Conservation (phyloP, 139 green algal genomes). For the Axilococcus clingmanii region DNA sequence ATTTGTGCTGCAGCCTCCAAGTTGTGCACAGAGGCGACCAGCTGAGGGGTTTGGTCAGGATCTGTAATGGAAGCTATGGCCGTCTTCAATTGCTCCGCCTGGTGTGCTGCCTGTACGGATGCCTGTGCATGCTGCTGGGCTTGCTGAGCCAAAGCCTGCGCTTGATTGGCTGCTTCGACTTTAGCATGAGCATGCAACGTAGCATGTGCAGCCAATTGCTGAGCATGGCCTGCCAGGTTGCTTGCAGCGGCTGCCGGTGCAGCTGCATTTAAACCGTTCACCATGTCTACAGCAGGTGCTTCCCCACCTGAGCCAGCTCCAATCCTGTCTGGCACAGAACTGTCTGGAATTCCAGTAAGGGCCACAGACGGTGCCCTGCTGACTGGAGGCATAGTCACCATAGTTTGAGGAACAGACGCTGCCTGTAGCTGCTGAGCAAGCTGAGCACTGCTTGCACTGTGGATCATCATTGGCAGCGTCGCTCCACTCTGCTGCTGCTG, state of each 20-base stretch:
- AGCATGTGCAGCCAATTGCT: conserved; percentile 24
- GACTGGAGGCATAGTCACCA: background rate
- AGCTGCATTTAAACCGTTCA: background rate
- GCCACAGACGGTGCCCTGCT: background rate
- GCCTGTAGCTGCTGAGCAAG: background rate
- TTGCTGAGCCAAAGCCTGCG: conserved; percentile 28
- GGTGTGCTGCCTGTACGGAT: conserved; percentile 17
- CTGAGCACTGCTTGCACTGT: background rate
- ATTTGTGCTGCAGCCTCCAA: conserved; percentile 19
- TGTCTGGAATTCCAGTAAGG: background rate
- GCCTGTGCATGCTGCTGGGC: conserved; percentile 53
- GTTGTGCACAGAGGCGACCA: conserved; percentile 15
- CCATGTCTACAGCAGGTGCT: background rate
- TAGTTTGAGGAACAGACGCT: conserved; percentile 4
- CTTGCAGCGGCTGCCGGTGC: conserved; percentile 15
- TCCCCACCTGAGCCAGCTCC: background rate
- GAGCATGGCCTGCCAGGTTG: conserved; percentile 40
- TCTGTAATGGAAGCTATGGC: conserved; percentile 20
- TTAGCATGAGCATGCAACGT: conserved; percentile 12
- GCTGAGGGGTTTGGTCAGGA: conserved; percentile 9
- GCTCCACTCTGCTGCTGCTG: background rate
- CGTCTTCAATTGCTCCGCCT: conserved; percentile 33
- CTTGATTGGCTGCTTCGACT: conserved; percentile 15
- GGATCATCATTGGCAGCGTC: background rate
- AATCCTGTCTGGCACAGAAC: background rate